Percentiles rank a stretch among this genome's conserved stretches.
These are phyloP conservation scores for Delonix regia DNA, from an alignment of 306 rosid species.

Conservation along the genomic window DNA sequence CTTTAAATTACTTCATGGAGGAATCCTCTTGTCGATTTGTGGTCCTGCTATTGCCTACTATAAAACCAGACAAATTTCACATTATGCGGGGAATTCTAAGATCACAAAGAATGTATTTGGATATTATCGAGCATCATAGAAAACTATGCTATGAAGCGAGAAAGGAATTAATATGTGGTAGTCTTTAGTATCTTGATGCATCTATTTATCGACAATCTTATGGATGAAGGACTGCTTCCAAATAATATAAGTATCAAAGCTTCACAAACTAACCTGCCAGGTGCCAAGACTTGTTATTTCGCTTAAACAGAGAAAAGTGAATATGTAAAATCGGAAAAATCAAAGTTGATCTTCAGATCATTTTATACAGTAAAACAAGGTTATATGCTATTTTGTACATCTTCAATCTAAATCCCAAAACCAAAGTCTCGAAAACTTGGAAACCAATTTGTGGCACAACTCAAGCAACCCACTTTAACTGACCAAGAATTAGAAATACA, in stretches of 20 bases:
- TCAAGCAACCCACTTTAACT: neutral
- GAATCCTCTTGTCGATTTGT: neutral
- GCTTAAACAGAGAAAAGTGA: slow-evolving; percentile 1
- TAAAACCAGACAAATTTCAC: neutral
- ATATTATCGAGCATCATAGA: slow-evolving; percentile 13
- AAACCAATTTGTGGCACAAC: neutral
- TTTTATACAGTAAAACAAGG: neutral
- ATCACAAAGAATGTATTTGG: neutral
- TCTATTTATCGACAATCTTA: neutral
- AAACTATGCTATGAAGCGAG: neutral
- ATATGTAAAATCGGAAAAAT: neutral
- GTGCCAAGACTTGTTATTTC: neutral
- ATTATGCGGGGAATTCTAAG: neutral
- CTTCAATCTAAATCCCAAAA: neutral
- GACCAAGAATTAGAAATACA: neutral
- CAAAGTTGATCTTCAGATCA: neutral
- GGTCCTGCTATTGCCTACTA: neutral
- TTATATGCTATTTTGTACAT: neutral
- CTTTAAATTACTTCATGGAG: neutral
- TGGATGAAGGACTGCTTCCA: neutral
- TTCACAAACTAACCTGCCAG: neutral
- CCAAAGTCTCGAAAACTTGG: neutral
- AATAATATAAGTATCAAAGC: neutral
- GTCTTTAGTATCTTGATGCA: neutral
- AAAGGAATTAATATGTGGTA: neutral